Conservation (phyloP, 2,329 filamentous ascomycete species). For the Akanthomyces lecanii region DNA sequence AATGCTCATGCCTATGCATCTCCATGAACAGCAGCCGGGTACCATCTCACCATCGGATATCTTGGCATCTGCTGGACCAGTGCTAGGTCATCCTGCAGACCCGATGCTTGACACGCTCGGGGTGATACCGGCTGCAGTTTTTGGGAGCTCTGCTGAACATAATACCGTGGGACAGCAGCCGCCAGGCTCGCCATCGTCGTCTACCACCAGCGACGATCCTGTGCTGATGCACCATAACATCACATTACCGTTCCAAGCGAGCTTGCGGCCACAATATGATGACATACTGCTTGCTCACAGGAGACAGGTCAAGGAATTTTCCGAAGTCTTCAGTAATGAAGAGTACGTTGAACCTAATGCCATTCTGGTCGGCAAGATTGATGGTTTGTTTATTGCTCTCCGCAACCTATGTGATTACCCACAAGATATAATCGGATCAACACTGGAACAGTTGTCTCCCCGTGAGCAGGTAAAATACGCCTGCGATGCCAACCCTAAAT, state of each 20-base stretch:
- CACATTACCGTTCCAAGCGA: slow-evolving; percentile 54
- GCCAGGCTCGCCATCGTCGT: slow-evolving; percentile 11
- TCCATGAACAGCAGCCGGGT: background rate
- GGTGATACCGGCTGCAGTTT: slow-evolving; percentile 4
- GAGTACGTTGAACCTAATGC: slow-evolving; percentile 36
- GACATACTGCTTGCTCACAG: slow-evolving; percentile 43
- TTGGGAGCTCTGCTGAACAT: slow-evolving; percentile 9
- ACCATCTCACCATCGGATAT: slow-evolving; percentile 19
- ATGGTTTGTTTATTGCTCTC: slow-evolving; percentile 48
- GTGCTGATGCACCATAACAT: slow-evolving; percentile 41
- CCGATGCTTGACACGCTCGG: slow-evolving; percentile 1
- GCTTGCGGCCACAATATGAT: slow-evolving; percentile 48
- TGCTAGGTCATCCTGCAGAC: background rate
- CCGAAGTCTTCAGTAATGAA: slow-evolving; percentile 38
- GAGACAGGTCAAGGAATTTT: slow-evolving; percentile 43
- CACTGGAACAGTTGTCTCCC: slow-evolving; percentile 34
- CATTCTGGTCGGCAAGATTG: slow-evolving; percentile 41
- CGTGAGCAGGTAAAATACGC: slow-evolving; percentile 48
- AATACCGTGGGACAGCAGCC: slow-evolving; percentile 13
- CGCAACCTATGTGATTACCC: slow-evolving; percentile 56
- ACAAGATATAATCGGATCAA: slow-evolving; percentile 45
- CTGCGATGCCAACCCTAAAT: slow-evolving; percentile 55
- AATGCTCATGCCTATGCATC: slow-evolving; percentile 5
- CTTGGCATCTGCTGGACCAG: slow-evolving; percentile 5
- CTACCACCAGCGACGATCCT: slow-evolving; percentile 18